Evolutionary conservation across 2,329 filamentous ascomycete species (phyloP).

Genomic region (Sporothrix pseudoabietina): DNA sequence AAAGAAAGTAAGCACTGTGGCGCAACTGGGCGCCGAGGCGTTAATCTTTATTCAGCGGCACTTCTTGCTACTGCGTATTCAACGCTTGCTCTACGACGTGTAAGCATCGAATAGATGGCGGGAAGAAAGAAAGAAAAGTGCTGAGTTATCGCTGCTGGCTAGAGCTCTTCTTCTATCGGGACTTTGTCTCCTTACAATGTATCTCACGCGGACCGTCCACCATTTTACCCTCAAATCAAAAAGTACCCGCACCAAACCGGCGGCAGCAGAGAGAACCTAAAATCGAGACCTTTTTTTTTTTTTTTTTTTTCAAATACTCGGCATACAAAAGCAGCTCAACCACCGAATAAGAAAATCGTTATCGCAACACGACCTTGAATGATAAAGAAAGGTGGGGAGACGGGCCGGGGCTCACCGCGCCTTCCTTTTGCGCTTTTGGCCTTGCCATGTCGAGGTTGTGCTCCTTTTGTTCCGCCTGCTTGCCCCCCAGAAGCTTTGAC

Average conservation of each 20-base stretch:
- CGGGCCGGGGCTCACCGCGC: background rate
- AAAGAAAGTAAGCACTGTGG: background rate
- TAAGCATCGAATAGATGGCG: too few relatives aligned
- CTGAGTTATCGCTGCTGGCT: too few relatives aligned
- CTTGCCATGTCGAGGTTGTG: too few relatives aligned
- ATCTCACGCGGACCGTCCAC: background rate
- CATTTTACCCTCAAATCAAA: background rate
- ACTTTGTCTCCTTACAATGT: background rate
- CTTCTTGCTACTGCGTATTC: background rate
- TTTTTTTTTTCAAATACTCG: too few relatives aligned
- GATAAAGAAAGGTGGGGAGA: background rate
- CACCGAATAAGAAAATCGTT: background rate
- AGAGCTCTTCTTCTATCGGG: background rate
- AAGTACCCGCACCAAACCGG: background rate
- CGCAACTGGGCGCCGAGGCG: background rate
- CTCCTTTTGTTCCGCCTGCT: background rate
- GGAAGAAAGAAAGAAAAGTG: too few relatives aligned
- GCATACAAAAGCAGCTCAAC: background rate
- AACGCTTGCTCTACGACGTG: background rate
- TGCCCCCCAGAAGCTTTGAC: background rate
- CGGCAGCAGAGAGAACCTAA: background rate
- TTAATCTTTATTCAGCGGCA: background rate
- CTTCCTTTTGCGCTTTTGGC: background rate
- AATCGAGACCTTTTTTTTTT: background rate
- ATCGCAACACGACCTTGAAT: background rate